A percentile compares a stretch with the other conserved stretches of the same genome.
These are phyloP conservation scores for Scolecobasidium constrictum DNA, from an alignment of 2,329 filamentous ascomycete species.

Conservation along the genomic window DNA sequence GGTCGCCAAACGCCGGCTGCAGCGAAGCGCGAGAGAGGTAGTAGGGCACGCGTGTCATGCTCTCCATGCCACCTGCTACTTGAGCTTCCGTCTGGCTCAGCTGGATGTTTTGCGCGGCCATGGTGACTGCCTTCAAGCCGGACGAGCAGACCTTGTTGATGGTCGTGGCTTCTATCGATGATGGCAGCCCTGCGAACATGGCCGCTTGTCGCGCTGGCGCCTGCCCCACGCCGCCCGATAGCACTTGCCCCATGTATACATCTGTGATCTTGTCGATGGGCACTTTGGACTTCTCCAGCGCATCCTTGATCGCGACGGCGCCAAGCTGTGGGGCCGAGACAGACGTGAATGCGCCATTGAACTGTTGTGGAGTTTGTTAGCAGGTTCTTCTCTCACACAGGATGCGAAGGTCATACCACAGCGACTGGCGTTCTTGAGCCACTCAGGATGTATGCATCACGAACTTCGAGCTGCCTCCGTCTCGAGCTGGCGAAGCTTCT, in stretches of 20 bases:
- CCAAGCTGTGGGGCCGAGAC: slow-evolving; percentile 82
- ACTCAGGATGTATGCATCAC: slow-evolving; percentile 85
- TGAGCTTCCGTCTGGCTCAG: slow-evolving; percentile 80
- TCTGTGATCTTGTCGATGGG: slow-evolving; percentile 73
- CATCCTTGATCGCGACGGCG: slow-evolving; percentile 83
- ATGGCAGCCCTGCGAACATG: slow-evolving; percentile 75
- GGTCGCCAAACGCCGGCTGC: slow-evolving; percentile 74
- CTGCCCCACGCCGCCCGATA: slow-evolving; percentile 76
- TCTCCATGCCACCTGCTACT: slow-evolving; percentile 94
- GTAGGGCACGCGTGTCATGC: slow-evolving; percentile 89
- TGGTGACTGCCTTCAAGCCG: slow-evolving; percentile 79
- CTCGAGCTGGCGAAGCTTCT: slow-evolving; percentile 6
- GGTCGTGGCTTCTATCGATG: slow-evolving; percentile 76
- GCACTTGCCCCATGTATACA: slow-evolving; percentile 96
- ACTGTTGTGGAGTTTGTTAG: slow-evolving; percentile 45
- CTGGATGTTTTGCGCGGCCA: slow-evolving; percentile 91
- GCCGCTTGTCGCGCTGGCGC: slow-evolving; percentile 83
- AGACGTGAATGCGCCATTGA: slow-evolving; percentile 82
- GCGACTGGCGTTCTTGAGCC: slow-evolving; percentile 81
- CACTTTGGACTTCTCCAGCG: slow-evolving; percentile 74
- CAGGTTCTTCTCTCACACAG: not conserved
- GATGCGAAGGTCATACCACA: slow-evolving; percentile 50
- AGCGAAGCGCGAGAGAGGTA: slow-evolving; percentile 76
- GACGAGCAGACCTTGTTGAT: slow-evolving; percentile 98
- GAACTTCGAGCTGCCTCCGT: slow-evolving; percentile 1